phyloP scores from a whole-genome alignment of 495 filamentous ascomycete genomes.

The Xanthoparmelia taractica region DNA sequence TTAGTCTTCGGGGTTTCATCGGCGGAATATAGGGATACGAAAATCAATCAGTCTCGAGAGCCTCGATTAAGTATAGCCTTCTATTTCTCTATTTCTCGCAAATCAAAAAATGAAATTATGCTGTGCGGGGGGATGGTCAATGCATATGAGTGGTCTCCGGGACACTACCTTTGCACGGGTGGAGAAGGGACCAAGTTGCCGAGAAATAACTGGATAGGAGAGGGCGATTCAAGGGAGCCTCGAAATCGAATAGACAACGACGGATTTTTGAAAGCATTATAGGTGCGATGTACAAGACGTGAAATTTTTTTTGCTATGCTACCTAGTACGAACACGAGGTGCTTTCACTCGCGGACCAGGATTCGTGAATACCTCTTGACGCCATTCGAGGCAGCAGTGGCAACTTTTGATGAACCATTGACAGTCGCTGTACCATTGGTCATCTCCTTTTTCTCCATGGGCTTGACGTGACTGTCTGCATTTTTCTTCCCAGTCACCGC shows the following conservation, averaged over 20 bases:
- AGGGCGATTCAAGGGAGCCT: no score
- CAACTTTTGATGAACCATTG: background rate
- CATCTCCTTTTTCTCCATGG: background rate
- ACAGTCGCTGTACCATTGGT: background rate
- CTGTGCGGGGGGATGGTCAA: no score
- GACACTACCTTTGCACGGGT: no score
- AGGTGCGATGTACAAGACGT: no score
- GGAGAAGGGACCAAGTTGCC: no score
- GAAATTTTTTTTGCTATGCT: background rate
- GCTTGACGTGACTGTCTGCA: background rate
- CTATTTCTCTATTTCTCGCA: no score
- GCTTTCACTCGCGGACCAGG: background rate
- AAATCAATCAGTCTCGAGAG: no score
- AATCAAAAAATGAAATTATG: no score
- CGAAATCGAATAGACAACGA: background rate
- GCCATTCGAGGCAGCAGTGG: background rate
- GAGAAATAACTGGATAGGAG: background rate
- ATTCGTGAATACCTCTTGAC: background rate
- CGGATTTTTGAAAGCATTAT: background rate
- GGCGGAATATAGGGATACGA: no score
- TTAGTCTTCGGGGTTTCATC: no score
- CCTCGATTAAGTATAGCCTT: no score
- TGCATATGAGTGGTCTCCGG: no score
- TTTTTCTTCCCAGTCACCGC: constrained; percentile 26
- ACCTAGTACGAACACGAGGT: background rate